Percentiles rank a stretch among this genome's conserved stretches.
phyloP scores from a whole-genome alignment of 805 yeast species.

The Yarrowia sp. region DNA sequence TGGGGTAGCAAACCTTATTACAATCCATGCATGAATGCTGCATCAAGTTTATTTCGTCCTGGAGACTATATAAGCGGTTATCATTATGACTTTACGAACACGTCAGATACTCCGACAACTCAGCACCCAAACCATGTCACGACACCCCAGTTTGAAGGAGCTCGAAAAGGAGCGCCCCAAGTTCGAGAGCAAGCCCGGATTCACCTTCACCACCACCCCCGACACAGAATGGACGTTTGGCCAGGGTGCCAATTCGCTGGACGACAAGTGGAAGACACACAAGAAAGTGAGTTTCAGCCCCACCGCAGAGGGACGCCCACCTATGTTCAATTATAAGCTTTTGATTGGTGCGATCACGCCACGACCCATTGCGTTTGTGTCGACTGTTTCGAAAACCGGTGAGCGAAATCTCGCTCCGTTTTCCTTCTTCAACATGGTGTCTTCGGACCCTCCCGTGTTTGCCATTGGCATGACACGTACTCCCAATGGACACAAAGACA shows the following conservation, averaged over 20 bases:
- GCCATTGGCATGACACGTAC: slow-evolving; percentile 49
- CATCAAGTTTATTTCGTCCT: too few relatives aligned
- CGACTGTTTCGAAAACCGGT: slow-evolving; percentile 49
- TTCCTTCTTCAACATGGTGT: slow-evolving; percentile 51
- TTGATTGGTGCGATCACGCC: slow-evolving; percentile 56
- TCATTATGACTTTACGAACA: neutral
- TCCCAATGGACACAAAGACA: slow-evolving; percentile 47
- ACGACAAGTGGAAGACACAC: slow-evolving; percentile 46
- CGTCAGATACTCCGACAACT: neutral
- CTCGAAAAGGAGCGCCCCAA: slow-evolving; percentile 34
- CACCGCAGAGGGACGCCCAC: slow-evolving; percentile 42
- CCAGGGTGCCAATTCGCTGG: slow-evolving; percentile 44
- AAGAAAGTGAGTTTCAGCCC: slow-evolving; percentile 53
- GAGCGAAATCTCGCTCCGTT: slow-evolving; percentile 57
- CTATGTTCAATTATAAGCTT: slow-evolving; percentile 50
- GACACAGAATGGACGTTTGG: slow-evolving; percentile 49
- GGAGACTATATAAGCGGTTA: too few relatives aligned
- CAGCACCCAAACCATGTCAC: neutral
- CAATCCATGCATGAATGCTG: neutral
- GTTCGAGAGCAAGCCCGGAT: slow-evolving; percentile 31
- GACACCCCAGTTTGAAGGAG: slow-evolving; percentile 32
- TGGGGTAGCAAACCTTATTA: neutral
- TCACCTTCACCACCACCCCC: slow-evolving; percentile 34
- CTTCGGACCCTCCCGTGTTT: slow-evolving; percentile 59
- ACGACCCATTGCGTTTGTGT: slow-evolving; percentile 59